Evolutionary conservation across 495 filamentous ascomycete genomes (phyloP).

Genomic region (Penicillium canescens): DNA sequence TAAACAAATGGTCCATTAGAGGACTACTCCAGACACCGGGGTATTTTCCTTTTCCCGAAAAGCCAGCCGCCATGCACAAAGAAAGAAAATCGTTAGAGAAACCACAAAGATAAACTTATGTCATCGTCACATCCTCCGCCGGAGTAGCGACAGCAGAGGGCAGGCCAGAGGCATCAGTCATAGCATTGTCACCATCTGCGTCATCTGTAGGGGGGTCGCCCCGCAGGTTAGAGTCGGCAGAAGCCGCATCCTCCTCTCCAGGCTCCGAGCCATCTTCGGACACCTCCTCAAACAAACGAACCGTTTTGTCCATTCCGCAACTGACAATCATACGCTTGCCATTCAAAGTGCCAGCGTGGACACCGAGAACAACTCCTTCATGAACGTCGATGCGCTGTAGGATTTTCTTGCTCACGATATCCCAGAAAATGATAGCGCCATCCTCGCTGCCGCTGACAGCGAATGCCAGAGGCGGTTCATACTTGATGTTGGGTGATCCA

Average conservation of each 20-base stretch:
- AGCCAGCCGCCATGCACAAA: slow-evolving; percentile 17
- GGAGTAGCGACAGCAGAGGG: slow-evolving; percentile 18
- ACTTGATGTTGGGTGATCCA: slow-evolving; percentile 41
- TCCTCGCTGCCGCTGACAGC: slow-evolving; percentile 85
- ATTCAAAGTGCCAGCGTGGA: slow-evolving; percentile 59
- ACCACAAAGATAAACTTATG: slow-evolving; percentile 14
- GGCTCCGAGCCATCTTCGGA: slow-evolving; percentile 16
- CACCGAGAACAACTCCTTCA: slow-evolving; percentile 78
- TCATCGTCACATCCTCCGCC: slow-evolving; percentile 27
- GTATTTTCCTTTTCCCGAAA: slow-evolving; percentile 24
- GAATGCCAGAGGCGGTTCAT: slow-evolving; percentile 43
- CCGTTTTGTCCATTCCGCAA: slow-evolving; percentile 62
- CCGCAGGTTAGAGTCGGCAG: background rate
- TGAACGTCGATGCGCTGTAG: slow-evolving; percentile 73
- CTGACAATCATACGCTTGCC: slow-evolving; percentile 55
- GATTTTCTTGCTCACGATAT: slow-evolving; percentile 79
- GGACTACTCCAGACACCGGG: slow-evolving; percentile 26
- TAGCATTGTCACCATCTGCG: slow-evolving; percentile 20
- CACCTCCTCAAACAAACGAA: slow-evolving; percentile 60
- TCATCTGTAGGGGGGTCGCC: slow-evolving; percentile 10
- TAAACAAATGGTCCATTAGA: slow-evolving; percentile 4
- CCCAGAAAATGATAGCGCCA: slow-evolving; percentile 83
- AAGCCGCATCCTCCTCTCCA: background rate
- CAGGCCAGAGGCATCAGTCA: slow-evolving; percentile 20
- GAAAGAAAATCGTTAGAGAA: slow-evolving; percentile 9